Evolutionary conservation across 2,329 filamentous ascomycete species (phyloP), one percentile per base, ranked within the genome.

Genomic region (Xenoacremonium recifei): DNA sequence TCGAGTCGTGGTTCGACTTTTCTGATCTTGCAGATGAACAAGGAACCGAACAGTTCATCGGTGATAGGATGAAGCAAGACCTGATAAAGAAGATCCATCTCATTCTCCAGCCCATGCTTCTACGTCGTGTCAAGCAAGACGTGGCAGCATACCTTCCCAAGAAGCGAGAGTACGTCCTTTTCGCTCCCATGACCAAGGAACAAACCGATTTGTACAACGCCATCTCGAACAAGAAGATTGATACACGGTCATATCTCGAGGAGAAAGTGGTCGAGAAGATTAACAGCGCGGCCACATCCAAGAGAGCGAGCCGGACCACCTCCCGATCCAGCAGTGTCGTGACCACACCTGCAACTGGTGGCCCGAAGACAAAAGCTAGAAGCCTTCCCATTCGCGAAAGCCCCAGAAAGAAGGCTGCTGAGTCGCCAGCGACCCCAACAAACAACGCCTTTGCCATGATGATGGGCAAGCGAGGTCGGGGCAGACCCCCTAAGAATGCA

Each of bases 1-100:
- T 99, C 44, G 89, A 96, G 59, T 83, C 83, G 2, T 97, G 92
- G 91, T 99, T 99, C 49, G 92, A 99, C 63, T 99, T 99, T 56
- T 93, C 88, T 0, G 91, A 90, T 6, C 75, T 99, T 2, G 82
- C 95, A 41, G 89, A 97, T 45, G 89, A 91, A 51, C 77, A 85
- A 25, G 84, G 82, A 0, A 86, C 89, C 1, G 82, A 88, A 37
- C 81, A 91, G 33, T 85, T 95, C 38, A 77, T 95, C 6, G 84
- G 85, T 4, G 87, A 95, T 55, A 81, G 87, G 40, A 80, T 85
- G 50, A 72, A 72, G 27, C 68, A 72, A 27, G 68, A 70, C 7
- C 43, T 72, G 0, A 66, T 72, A 3, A 70, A 90, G 38, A 96
- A 92, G 49, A 87, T 99, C 43, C 93, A 99, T 59, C 81, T 92